A percentile compares a stretch with the other conserved stretches of the same genome.
phyloP scores from a whole-genome alignment of 306 rosid genomes.

The Oxytropis ochrocephala region DNA sequence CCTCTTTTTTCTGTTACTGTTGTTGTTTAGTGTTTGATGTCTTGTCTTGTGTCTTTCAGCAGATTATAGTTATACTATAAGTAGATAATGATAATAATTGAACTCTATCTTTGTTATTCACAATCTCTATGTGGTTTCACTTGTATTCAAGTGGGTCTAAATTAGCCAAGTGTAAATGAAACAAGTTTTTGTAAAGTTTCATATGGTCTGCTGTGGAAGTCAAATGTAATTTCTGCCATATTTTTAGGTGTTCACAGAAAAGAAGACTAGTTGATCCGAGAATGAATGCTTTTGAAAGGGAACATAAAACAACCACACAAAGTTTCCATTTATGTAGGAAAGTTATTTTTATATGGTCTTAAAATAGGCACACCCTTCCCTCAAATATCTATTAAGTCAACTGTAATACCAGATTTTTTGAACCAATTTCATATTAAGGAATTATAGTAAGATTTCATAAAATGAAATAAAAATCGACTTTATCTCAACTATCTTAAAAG shows the following conservation, averaged over 20 bases:
- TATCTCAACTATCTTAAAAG: too few species aligned
- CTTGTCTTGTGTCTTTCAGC: background rate
- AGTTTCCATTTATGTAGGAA: background rate
- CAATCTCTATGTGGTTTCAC: background rate
- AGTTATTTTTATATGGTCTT: background rate
- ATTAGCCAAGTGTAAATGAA: background rate
- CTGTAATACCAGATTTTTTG: too few species aligned
- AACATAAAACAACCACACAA: slow-evolving; percentile 1
- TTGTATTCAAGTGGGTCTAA: background rate
- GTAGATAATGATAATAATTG: too few species aligned
- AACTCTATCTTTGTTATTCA: background rate
- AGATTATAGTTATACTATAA: background rate
- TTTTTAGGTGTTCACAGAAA: background rate
- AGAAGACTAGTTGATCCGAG: slow-evolving; percentile 7
- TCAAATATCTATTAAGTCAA: background rate
- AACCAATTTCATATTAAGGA: too few species aligned
- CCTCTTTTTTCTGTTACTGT: background rate
- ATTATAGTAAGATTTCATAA: too few species aligned
- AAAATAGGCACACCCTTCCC: background rate
- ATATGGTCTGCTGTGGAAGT: background rate
- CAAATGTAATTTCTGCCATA: background rate
- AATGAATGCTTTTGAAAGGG: slow-evolving; percentile 20
- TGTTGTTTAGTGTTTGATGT: background rate
- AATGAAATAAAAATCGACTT: too few species aligned
- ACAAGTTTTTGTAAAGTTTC: background rate